Conservation (phyloP, 2,329 filamentous ascomycete species). For the Diaporthe vaccinii region DNA sequence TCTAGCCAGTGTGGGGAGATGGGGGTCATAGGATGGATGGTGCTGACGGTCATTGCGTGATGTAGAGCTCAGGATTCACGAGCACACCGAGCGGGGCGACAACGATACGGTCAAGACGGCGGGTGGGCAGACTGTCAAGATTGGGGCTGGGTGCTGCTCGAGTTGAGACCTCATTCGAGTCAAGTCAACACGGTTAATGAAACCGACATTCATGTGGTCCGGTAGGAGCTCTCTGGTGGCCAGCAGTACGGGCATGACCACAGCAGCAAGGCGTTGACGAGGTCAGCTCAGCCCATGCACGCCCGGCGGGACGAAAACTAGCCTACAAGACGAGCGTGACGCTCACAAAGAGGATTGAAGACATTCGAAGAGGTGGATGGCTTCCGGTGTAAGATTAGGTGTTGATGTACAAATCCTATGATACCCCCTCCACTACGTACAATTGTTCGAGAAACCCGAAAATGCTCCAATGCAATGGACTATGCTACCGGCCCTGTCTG, state of each 20-base stretch:
- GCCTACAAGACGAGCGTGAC: background rate
- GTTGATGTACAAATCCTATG: conserved; percentile 45
- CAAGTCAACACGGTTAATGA: background rate
- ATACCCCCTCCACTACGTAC: conserved; percentile 48
- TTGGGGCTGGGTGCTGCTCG: conserved; percentile 45
- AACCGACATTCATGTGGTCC: too few species aligned
- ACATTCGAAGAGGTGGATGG: background rate
- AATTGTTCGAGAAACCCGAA: background rate
- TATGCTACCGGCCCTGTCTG: conserved; percentile 18
- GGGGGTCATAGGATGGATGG: background rate
- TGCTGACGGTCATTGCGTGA: background rate
- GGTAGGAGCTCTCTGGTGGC: background rate
- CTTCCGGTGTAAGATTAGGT: conserved; percentile 37
- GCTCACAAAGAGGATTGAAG: background rate
- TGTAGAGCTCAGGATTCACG: conserved; percentile 87
- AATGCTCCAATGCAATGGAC: conserved; percentile 18
- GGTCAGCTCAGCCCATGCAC: too few species aligned
- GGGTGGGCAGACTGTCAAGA: conserved; percentile 51
- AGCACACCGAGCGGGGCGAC: conserved; percentile 90
- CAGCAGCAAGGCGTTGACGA: background rate
- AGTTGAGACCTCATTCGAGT: background rate
- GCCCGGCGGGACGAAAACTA: background rate
- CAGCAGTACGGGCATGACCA: too few species aligned
- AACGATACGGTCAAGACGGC: conserved; percentile 89
- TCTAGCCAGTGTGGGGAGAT: background rate